Evolutionary conservation across 1,284 basidiomycete genomes (phyloP).

Genomic region (Irpex rosettiformis): DNA sequence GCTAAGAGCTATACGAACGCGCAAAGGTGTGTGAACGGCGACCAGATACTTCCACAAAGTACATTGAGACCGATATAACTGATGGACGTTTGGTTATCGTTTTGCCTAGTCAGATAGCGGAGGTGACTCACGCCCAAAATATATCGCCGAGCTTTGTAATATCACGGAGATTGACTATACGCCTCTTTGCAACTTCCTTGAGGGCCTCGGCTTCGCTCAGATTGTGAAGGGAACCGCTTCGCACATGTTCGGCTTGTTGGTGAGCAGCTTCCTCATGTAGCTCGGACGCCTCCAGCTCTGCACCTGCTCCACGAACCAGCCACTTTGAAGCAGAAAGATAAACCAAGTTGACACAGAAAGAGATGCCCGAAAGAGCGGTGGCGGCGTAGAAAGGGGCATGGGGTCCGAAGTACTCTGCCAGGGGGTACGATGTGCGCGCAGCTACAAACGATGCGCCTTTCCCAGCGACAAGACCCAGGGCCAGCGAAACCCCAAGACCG

Average conservation of each 20-base stretch:
- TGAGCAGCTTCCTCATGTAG: conserved; percentile 45
- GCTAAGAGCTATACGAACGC: conserved; percentile 45
- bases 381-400: conserved; percentile 75
- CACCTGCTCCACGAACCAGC: conserved; percentile 54
- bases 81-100: conserved; percentile 4
- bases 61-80: conserved; percentile 71
- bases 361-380: conserved; percentile 56
- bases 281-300: conserved; percentile 63
- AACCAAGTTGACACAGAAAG: conserved; percentile 63
- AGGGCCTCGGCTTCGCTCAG: conserved; percentile 61
- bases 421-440: conserved; percentile 71
- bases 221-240: conserved; percentile 37
- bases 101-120: not conserved
- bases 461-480: conserved; percentile 74
- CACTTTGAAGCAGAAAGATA: conserved; percentile 64
- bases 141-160: conserved; percentile 69
- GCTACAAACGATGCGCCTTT: conserved; percentile 75
- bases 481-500: conserved; percentile 76
- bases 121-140: conserved; percentile 68
- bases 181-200: conserved; percentile 61
- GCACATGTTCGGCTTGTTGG: conserved; percentile 18
- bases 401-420: conserved; percentile 64
- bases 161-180: conserved; percentile 54
- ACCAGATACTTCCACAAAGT: conserved; percentile 76
- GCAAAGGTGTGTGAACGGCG: conserved; percentile 74